Evolutionary conservation across 306 rosid genomes (phyloP), one percentile per base, ranked within the genome.

Genomic region (Quercus aquifolioides): DNA sequence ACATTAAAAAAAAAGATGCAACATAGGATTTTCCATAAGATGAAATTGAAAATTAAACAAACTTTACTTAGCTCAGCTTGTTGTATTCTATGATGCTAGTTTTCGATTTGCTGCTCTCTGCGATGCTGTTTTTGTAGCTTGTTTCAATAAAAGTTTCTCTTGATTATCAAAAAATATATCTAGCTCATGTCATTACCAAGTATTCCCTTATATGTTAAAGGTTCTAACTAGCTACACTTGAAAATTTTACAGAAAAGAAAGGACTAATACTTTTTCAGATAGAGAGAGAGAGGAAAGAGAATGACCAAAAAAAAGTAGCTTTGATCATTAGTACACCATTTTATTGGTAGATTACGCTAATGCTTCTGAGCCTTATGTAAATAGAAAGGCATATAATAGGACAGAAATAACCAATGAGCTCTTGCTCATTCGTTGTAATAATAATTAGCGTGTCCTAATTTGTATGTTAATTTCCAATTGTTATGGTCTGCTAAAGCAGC

Each of bases 1-100:
- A 65, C 81, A 83, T 67, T 71, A 80, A 59, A 84, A 54, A 54
- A 84, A 54, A 84, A 58, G 74, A 81, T 46, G 75, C 35, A 26
- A 65, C 18, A 51, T 72, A 74, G 26, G 18, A 75, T 10, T 63
- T 72, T 55, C 54, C 26, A 65, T 80, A 31, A 86, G 74, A 86
- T 78, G 64, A 78, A 72, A 74, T 80, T 65, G 54, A 52, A 71
- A 69, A 64, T 19, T 26, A 28, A 63, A 60, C 3, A 60, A 15
- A 28, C 12, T 26, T 63, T 71, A 18, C 14, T 33, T 59, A 52
- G 12, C 46, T 41, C 46, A 41, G 46, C 46, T 8, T 8, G 1
- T 41, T 41, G 46, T 7, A 41, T 41, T 41, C 12, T 41, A 41
- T 41, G 46, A 41, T 41, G 46, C 11, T 41, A 41, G 46, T 41